These are phyloP conservation scores for Neofusicoccum laricinum DNA, from an alignment of 2,329 filamentous ascomycete species.

Conservation along the genomic window DNA sequence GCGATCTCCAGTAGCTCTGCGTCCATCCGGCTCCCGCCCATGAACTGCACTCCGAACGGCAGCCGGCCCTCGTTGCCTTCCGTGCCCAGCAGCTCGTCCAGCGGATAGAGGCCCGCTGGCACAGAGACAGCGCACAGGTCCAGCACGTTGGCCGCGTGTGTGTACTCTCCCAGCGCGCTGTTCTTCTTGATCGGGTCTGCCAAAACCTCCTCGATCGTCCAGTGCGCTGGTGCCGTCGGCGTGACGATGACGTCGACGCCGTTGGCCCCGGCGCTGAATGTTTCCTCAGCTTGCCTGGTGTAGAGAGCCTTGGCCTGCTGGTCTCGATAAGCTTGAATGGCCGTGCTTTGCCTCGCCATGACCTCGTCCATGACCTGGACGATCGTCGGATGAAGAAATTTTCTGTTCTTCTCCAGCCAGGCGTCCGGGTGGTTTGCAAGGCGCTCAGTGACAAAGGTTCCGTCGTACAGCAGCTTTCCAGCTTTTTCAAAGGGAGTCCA, in stretches of 20 bases:
- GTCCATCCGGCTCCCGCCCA: conserved; percentile 38
- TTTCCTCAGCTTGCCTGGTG: conserved; percentile 30
- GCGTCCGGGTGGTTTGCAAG: conserved; percentile 39
- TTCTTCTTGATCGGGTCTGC: conserved; percentile 55
- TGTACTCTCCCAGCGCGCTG: conserved; percentile 48
- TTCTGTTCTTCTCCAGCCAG: conserved; percentile 30
- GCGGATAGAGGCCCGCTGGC: conserved; percentile 46
- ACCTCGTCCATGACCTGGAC: conserved; percentile 39
- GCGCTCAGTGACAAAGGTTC: conserved; percentile 57
- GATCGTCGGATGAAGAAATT: conserved; percentile 51
- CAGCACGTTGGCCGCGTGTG: conserved; percentile 60
- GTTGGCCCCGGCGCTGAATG: conserved; percentile 26
- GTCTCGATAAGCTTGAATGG: conserved; percentile 32
- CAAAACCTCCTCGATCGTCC: conserved; percentile 52
- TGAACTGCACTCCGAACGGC: conserved; percentile 42
- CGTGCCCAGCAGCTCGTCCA: conserved; percentile 26
- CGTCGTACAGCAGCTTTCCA: conserved; percentile 55
- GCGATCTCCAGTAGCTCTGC: conserved; percentile 41
- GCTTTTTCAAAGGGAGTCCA: conserved; percentile 49
- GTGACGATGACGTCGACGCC: conserved; percentile 44
- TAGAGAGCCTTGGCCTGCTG: conserved; percentile 31
- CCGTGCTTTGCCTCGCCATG: conserved; percentile 26
- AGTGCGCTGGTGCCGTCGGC: conserved; percentile 50
- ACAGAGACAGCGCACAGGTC: conserved; percentile 48
- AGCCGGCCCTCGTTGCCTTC: conserved; percentile 27